Base-by-base conservation (phyloP, 1,284 basidiomycete genomes). In the Rhodotorula sp. region DNA sequence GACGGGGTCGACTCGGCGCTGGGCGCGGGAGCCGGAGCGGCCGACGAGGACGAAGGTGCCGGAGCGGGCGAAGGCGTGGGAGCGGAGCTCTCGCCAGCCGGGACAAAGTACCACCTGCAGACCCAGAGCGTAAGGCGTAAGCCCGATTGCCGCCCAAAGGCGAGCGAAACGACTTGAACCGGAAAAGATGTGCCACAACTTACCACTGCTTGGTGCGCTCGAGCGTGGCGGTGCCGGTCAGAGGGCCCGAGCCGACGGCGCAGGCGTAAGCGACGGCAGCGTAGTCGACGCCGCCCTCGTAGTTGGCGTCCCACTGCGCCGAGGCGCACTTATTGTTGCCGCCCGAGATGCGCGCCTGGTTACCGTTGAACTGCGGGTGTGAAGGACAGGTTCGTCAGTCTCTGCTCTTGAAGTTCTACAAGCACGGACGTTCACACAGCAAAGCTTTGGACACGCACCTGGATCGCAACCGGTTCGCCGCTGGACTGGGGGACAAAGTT, bases 161-260 rank as follows among this genome's bases (percentile, higher is more conserved):
- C n/a, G 10, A 16, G 18, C 52, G 3, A 26, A 16, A n/a, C 2
- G 23, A 3, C 23, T 23, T 5, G 21, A 15, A 43, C n/a, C n/a
- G 45, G 38, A 7, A 43, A 43, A 12, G 2, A 12, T 7, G 38
- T 43, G 38, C 38, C 8, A 43, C 10, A 43, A 43, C 67, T 19
- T n/a, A 67, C 73, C 73, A 75, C 57, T 75, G 73, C 67, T 75
- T 75, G n/a, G 73, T 75, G 61, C 68, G 68, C 58, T 75, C 73
- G 59, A 75, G 73, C 16, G 70, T 64, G 38, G 52, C 61, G 7
- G 68, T 70, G 5, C 70, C 70, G 21, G 64, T 68, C 45, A 67
- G 19, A 10, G 54, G 52, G 55, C 73, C 73, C 5, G 47, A 14
- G 8, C 73, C 73, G 49, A 75, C 73, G 5, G 68, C 62, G 66